Evolutionary conservation across 768 basidiomycete species (phyloP), one percentile per base, ranked within the genome.

Genomic region (Ramaria rubella): DNA sequence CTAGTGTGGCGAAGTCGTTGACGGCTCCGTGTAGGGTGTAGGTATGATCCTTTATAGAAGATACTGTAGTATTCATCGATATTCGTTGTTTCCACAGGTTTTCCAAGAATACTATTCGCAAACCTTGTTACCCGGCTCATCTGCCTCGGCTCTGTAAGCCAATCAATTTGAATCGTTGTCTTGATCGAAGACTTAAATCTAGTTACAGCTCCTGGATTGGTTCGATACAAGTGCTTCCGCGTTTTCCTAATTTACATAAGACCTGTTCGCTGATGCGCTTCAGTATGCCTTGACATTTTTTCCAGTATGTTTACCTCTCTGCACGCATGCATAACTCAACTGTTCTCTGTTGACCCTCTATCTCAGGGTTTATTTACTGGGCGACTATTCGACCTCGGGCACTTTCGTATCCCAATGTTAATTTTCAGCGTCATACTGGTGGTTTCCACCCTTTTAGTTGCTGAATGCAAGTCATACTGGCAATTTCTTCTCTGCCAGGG

Each of bases 401-500:
- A 82, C 61, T 81, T 84, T 66, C 80, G 73, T 31, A 64, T 75
- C 2, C 76, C 83, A 5, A 73, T 79, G 29, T 61, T 78, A 7
- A 36, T 70, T 1, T 77, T 79, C 0, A 82, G 81, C 52, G 70
- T 69, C 15, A 43, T 81, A 17, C 66, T 87, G 6, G 69, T 90
- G 3, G 58, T 69, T 0, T 75, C 79, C 29, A 84, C 82, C 0
- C 81, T 90, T 62, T 72, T 90, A n/a, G 72, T 78, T 5, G 85
- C 85, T 0, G 73, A 90, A 70, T 90, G 89, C 64, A 84, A 71
- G 11, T 58, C 76, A 56, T 90, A 83, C 63, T 90, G 88, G 89
- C 86, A 90, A 5, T 85, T 90, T 61, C 62, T 90, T 23, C 74
- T 90, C 0, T 87, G 81, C 58, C 88, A 90, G 66, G 88, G 88